Conservation (phyloP, 2,329 filamentous ascomycete genomes). For the Paracoccidioides lutzii region DNA sequence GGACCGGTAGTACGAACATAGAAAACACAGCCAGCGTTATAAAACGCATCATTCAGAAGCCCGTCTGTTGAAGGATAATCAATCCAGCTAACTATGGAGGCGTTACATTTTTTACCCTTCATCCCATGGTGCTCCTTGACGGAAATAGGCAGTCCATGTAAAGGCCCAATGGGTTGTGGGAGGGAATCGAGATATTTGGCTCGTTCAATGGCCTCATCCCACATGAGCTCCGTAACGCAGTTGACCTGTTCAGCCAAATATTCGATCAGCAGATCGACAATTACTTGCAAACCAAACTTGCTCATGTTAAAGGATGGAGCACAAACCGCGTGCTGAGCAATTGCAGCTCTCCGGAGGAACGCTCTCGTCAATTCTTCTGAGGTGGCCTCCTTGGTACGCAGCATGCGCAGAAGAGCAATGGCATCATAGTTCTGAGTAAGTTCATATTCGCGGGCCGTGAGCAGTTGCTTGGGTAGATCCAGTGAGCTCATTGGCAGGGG, state of each 20-base stretch:
- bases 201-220: slow-evolving; percentile 35
- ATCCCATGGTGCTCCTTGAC: slow-evolving; percentile 37
- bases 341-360: slow-evolving; percentile 42
- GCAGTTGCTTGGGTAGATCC: slow-evolving; percentile 32
- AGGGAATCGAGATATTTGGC: slow-evolving; percentile 37
- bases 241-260: slow-evolving; percentile 36
- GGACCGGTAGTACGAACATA: slow-evolving; percentile 60
- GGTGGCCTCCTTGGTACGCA: slow-evolving; percentile 34
- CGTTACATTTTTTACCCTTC: slow-evolving; percentile 42
- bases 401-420: slow-evolving; percentile 28
- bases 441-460: slow-evolving; percentile 35
- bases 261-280: background rate
- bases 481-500: slow-evolving; percentile 12
- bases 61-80: slow-evolving; percentile 19
- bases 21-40: slow-evolving; percentile 48
- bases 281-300: background rate
- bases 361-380: slow-evolving; percentile 37
- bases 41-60: slow-evolving; percentile 44
- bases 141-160: slow-evolving; percentile 49
- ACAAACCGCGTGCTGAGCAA: slow-evolving; percentile 39
- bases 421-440: slow-evolving; percentile 38
- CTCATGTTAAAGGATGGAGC: slow-evolving; percentile 15
- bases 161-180: slow-evolving; percentile 39
- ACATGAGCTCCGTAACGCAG: slow-evolving; percentile 42
- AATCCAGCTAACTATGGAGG: slow-evolving; percentile 27